Evolutionary conservation across 2,329 filamentous ascomycete species (phyloP).

Genomic region (Sarocladium strictum): DNA sequence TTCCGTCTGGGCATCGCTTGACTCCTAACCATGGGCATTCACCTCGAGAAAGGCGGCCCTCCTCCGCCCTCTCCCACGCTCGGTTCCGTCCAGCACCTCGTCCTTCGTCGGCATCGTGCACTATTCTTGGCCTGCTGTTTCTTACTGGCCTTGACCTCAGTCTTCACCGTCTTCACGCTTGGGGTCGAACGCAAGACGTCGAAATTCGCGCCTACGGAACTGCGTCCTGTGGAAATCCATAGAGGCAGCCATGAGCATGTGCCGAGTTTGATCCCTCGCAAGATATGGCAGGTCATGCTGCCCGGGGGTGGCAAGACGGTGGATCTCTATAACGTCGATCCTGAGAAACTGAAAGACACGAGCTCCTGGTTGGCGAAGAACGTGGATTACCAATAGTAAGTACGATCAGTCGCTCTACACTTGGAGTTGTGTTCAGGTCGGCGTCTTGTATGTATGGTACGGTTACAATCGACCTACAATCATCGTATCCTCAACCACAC

Average conservation of each 20-base stretch:
- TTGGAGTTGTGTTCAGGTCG: no score
- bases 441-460: no score
- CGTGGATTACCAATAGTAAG: constrained; percentile 12
- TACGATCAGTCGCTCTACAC: not conserved
- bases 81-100: not conserved
- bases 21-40: not conserved
- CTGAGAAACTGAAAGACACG: constrained; percentile 10
- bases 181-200: not conserved
- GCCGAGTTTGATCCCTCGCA: constrained; percentile 9
- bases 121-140: not conserved
- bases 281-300: constrained; percentile 14
- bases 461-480: no score
- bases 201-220: not conserved
- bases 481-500: no score
- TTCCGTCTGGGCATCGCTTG: not conserved
- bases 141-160: not conserved
- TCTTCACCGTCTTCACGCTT: not conserved
- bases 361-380: constrained; percentile 12
- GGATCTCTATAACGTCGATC: constrained; percentile 4
- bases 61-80: not conserved
- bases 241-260: not conserved
- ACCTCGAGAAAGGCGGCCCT: not conserved
- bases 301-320: constrained; percentile 2
- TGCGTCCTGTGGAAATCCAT: not conserved
- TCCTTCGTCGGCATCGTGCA: not conserved